Evolutionary conservation across 371 early-diverging fungal species (phyloP), one percentile per base, ranked within the genome.

Genomic region (Gilbertella persicaria): DNA sequence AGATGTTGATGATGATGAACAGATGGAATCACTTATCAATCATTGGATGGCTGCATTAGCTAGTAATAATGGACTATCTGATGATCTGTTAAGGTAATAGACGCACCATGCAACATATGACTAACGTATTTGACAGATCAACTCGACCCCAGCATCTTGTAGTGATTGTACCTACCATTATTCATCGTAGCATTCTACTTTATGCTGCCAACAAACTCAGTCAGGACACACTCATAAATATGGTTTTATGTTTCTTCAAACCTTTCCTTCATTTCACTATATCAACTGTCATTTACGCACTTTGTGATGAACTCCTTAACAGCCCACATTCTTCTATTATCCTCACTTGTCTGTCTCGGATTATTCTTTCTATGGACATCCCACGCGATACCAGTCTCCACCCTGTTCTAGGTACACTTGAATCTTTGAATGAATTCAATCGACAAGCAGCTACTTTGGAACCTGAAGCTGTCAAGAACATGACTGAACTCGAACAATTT

Each of bases 11-110:
- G 71, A 64, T 33, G 26, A 35, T 2, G n/a, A n/a, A n/a, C n/a
- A 54, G 1, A 58, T 65, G 40, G 73, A 74, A 26, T 35, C 45
- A 17, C 41, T 67, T 20, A 56, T 69, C 29, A 57, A 55, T 35
- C 28, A 61, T 25, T 77, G 78, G 78, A 55, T 63, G 64, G 46
- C 29, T 12, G 73, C 67, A 10, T 36, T 77, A 5, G 59, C 59
- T 9, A 60, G 69, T 7, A 55, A 54, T 8, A 64, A 69, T 41
- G 69, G 67, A 0, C 35, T 74, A 5, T 66, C 75, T 0, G 71
- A 74, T 48, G 66, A 66, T 17, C 21, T 71, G 10, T 50, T 76
- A 9, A 39, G 65, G 69, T 39, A 38, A 17, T 2, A 7, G 24
- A n/a, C 10, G 61, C 55, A 40, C 19, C n/a, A n/a, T 29, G 42